Percentiles rank a stretch among this genome's conserved stretches.
Evolutionary conservation across 164 flowering plant genomes (phyloP).

Genomic region (Protea cynaroides): DNA sequence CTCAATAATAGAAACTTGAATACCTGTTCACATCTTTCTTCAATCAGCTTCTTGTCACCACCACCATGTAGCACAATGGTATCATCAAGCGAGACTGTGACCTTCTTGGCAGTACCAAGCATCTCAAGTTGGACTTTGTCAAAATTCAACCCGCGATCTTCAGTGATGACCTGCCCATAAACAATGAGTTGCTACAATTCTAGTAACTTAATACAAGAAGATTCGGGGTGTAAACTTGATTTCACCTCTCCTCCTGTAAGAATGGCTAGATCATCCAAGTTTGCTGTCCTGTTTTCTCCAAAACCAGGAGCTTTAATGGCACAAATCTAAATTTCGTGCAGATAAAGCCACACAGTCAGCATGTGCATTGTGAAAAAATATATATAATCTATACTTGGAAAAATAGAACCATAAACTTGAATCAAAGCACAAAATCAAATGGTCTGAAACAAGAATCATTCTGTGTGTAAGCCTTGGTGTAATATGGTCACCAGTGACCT

Average conservation of each 20-base stretch:
- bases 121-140: slow-evolving; percentile 53
- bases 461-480: background rate
- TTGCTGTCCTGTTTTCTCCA: slow-evolving; percentile 79
- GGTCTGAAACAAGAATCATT: background rate
- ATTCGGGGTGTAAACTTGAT: background rate
- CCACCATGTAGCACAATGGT: slow-evolving; percentile 75
- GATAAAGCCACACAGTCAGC: background rate
- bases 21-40: slow-evolving; percentile 91
- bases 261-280: slow-evolving; percentile 73
- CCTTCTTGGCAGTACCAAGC: slow-evolving; percentile 87
- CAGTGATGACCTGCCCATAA: slow-evolving; percentile 56
- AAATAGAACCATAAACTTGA: background rate
- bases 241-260: slow-evolving; percentile 87
- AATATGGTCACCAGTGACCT: background rate
- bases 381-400: background rate
- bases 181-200: slow-evolving; percentile 1
- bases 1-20: background rate
- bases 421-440: background rate
- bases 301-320: slow-evolving; percentile 93
- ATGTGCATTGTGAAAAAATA: background rate
- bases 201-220: background rate
- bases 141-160: slow-evolving; percentile 58
- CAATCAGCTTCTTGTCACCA: slow-evolving; percentile 79
- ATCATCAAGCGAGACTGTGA: slow-evolving; percentile 78
- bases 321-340: slow-evolving; percentile 47